Base-by-base conservation (phyloP, 345 rosid genomes). In the Anacardium occidentale region DNA sequence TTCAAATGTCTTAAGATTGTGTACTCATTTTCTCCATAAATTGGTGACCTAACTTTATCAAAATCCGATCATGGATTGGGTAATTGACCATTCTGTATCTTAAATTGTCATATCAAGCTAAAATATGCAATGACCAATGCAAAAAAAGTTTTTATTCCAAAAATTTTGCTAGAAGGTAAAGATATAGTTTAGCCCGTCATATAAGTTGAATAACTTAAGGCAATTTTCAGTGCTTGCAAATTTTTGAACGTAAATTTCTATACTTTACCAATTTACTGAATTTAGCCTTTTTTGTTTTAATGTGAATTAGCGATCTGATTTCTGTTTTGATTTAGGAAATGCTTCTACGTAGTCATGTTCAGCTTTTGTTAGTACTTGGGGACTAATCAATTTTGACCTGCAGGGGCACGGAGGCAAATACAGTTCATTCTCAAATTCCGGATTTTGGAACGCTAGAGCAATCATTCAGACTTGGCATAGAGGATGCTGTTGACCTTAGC, bases 401-500 rank as follows among this genome's bases (percentile, higher is more conserved):
- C 83, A 86, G 90, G 66, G 86, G 78, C 42, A 59, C 80, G 34
- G 90, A 83, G 66, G 82, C 76, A 80, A 81, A 76, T 65, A 25
- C 57, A 63, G 21, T 66, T 65, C 83, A 64, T 79, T 73, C 86
- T 60, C 85, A 70, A 81, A 78, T 83, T 75, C 58, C 88, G 52
- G 86, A 77, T 64, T 80, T 88, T 64, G 82, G 84, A 18, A 63
- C 78, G 53, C 78, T 82, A 64, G 88, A 88, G 71, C 86, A 79
- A 64, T 79, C 84, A 55, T 78, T 85, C 70, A 87, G 84, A 59
- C 78, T 86, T 76, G 84, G 79, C 72, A 62, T 82, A n/a, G 86
- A 83, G 74, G 79, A 85, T 77, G 87, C 86, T 56, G 76, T 85
- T 79, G 87, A 84, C 69, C 85, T 84, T 60, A 68, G 83, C 75